phyloP scores from a whole-genome alignment of 2,329 filamentous ascomycete species.

The Aspergillus sp. region DNA sequence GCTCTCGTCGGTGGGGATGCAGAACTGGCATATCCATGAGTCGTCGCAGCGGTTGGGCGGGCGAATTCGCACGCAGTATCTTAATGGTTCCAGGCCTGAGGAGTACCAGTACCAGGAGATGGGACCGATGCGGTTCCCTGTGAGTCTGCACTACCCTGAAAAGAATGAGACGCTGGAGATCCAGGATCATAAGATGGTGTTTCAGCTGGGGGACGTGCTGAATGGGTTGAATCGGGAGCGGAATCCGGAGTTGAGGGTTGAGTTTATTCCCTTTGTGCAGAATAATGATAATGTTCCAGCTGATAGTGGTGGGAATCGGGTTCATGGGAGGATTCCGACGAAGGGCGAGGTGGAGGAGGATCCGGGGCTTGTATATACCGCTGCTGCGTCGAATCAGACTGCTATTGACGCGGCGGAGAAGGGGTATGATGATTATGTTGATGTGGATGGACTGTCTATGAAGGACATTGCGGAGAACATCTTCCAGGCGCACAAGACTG shows the following conservation, averaged over 20 bases:
- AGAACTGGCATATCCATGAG: slow-evolving; percentile 49
- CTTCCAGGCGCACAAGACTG: slow-evolving; percentile 55
- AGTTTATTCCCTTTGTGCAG: slow-evolving; percentile 47
- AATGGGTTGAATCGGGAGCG: slow-evolving; percentile 40
- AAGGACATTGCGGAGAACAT: slow-evolving; percentile 31
- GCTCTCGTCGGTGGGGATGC: slow-evolving; percentile 46
- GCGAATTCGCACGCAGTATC: slow-evolving; percentile 45
- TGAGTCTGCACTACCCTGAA: slow-evolving; percentile 41
- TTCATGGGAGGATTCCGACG: slow-evolving; percentile 57
- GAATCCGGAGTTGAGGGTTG: slow-evolving; percentile 36
- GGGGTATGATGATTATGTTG: slow-evolving; percentile 39
- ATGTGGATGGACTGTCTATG: slow-evolving; percentile 26
- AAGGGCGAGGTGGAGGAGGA: slow-evolving; percentile 49
- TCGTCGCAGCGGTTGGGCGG: slow-evolving; percentile 44
- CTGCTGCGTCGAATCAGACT: slow-evolving; percentile 34
- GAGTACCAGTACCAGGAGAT: slow-evolving; percentile 44
- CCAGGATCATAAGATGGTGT: slow-evolving; percentile 46
- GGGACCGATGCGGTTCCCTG: slow-evolving; percentile 48
- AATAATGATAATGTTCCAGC: slow-evolving; percentile 53
- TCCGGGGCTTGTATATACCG: slow-evolving; percentile 36
- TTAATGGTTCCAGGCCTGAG: slow-evolving; percentile 39
- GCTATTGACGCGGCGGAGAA: slow-evolving; percentile 40
- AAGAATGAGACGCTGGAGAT: slow-evolving; percentile 45
- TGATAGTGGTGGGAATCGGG: slow-evolving; percentile 48
- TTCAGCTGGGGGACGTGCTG: slow-evolving; percentile 43